Conservation (phyloP, 2,329 filamentous ascomycete genomes). For the Penicillium concentricum region DNA sequence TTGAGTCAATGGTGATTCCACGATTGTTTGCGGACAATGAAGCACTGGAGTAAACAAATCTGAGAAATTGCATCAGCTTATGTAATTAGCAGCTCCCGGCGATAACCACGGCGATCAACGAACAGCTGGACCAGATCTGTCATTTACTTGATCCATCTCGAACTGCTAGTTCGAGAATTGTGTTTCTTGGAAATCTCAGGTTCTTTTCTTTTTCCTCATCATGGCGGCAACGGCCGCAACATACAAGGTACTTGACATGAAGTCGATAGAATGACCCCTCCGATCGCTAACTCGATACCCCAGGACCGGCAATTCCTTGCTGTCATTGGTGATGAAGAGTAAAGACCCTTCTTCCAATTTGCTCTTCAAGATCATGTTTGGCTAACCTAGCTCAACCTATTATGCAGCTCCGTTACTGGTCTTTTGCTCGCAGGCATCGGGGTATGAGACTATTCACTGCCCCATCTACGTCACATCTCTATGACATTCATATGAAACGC, state of each 20-base stretch:
- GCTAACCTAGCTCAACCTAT: constrained; percentile 18
- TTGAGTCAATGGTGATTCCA: not conserved
- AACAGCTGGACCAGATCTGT: constrained; percentile 5
- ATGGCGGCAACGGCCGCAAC: constrained; percentile 61
- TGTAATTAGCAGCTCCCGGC: constrained; percentile 18
- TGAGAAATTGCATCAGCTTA: constrained; percentile 23
- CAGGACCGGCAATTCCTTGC: constrained; percentile 92
- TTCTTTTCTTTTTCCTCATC: constrained; percentile 12
- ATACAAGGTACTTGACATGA: constrained; percentile 50
- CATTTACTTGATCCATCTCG: constrained; percentile 2
- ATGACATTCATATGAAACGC: not conserved
- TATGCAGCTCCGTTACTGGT: constrained; percentile 82
- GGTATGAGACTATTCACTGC: constrained; percentile 54
- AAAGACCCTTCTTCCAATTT: constrained; percentile 5
- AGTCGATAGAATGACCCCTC: constrained; percentile 45
- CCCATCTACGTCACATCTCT: not conserved
- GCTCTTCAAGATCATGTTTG: not conserved
- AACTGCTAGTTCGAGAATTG: not conserved
- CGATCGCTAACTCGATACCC: constrained; percentile 19
- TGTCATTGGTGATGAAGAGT: constrained; percentile 92
- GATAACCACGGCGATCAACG: constrained; percentile 23
- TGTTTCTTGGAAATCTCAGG: not conserved
- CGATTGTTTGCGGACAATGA: constrained; percentile 3
- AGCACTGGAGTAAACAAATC: not conserved
- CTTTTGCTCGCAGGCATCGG: constrained; percentile 93